These are phyloP conservation scores for Pseudogymnoascus sp. DNA, from an alignment of 2,329 filamentous ascomycete genomes.

Conservation along the genomic window DNA sequence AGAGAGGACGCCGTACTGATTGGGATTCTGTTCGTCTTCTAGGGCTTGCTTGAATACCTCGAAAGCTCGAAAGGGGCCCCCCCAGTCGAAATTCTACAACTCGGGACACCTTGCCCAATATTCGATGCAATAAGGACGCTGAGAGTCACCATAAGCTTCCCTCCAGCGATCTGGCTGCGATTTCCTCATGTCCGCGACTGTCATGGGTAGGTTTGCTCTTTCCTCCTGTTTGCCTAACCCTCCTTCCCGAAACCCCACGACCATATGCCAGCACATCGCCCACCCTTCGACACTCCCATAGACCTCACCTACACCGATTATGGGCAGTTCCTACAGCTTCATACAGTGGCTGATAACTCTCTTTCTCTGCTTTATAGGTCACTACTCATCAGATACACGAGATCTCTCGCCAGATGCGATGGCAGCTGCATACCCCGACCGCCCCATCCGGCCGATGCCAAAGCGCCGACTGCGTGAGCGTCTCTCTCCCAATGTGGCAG, in stretches of 20 bases:
- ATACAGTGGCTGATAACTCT: constrained; percentile 4
- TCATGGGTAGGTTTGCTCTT: constrained; percentile 9
- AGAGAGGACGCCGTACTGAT: not conserved
- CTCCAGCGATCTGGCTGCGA: not conserved
- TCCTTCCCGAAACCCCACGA: constrained; percentile 8
- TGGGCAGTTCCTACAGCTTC: not conserved
- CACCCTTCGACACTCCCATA: not conserved
- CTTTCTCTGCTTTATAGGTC: constrained; percentile 1
- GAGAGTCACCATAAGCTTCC: not conserved
- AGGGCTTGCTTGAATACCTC: constrained; percentile 2
- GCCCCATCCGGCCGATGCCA: constrained; percentile 87
- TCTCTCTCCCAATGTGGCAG: constrained; percentile 76
- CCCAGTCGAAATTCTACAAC: not conserved
- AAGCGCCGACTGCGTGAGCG: constrained; percentile 82
- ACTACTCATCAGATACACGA: constrained; percentile 36
- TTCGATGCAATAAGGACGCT: constrained; percentile 6
- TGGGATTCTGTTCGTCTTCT: not conserved
- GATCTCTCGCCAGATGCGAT: constrained; percentile 65
- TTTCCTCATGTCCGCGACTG: constrained; percentile 8
- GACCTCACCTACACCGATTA: not conserved
- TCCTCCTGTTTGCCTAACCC: constrained; percentile 8
- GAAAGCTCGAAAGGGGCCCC: not conserved
- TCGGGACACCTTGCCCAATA: not conserved
- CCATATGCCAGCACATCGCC: not conserved
- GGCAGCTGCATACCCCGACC: constrained; percentile 76